Base-by-base conservation (phyloP, 768 basidiomycete species). In the Leccinum disarticulatum region DNA sequence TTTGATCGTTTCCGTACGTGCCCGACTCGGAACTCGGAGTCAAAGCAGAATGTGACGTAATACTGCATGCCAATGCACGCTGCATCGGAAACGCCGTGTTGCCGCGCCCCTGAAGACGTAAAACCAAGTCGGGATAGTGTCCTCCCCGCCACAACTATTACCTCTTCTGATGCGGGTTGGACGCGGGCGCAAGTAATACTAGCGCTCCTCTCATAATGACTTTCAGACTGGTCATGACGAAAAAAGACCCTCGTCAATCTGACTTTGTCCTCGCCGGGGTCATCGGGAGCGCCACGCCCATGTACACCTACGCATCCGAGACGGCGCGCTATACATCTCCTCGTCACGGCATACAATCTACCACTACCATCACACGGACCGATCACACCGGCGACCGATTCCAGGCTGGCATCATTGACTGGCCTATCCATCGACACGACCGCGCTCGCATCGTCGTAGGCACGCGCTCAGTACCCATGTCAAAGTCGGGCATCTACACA, bases 391-490 rank as follows among this genome's bases (percentile, higher is more conserved):
- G 71, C 2, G 66, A 72, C 13, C 38, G 62, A 0, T 27, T 68
- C 10, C 72, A 73, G 41, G 69, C 71, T 25, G 72, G 72, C 19
- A 35, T 70, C 41, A 70, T 73, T 53, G 72, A 74, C 31, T 73
- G 73, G 72, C 69, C 69, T 3, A 55, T 52, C 5, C 61, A 52
- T 3, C 25, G 17, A 0, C 35, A 51, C 9, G 63, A 55, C 8
- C 57, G 41, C 13, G 57, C 54, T 0, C 58, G 56, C 15, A 56
- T 74, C 43, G 36, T 71, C 55, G 59, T 74, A 4, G 69, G 71
- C 27, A 71, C 73, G 15, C 52, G 69, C 8, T n/a, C 38, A 22
- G 69, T 73, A 19, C 52, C 35, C 30, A 71, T 73, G 66, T n/a
- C 28, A 41, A 73, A 56, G 59, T 57, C 56, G 14, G 66, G 69